A percentile compares a stretch with the other conserved stretches of the same genome.
Conservation (phyloP, 2,329 filamentous ascomycete genomes). For the Balansia obtecta region DNA sequence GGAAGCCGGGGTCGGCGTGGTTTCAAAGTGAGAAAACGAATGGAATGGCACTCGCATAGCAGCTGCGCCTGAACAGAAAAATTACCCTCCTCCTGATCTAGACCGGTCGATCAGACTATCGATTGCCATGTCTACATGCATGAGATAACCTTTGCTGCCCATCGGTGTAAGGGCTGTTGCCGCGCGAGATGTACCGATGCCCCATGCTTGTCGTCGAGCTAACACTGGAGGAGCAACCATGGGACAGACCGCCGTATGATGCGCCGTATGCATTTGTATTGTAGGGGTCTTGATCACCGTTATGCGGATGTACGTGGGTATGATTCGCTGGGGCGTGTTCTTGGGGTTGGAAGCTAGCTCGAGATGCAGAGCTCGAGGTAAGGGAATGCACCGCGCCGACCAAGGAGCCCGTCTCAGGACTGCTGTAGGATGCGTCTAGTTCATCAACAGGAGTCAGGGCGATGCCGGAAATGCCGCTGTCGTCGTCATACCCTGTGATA, state of each 20-base stretch:
- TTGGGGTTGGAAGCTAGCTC: slow-evolving; percentile 2
- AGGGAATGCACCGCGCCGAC: slow-evolving; percentile 24
- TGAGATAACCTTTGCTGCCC: slow-evolving; percentile 37
- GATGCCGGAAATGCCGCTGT: slow-evolving; percentile 56
- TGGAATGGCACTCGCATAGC: not conserved
- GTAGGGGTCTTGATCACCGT: slow-evolving; percentile 6
- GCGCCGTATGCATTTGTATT: slow-evolving; percentile 14
- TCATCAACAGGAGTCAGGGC: slow-evolving; percentile 47
- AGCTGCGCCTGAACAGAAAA: not conserved
- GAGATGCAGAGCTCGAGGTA: slow-evolving; percentile 22
- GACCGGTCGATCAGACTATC: slow-evolving; percentile 44
- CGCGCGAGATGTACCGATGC: slow-evolving; percentile 20
- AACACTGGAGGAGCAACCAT: slow-evolving; percentile 42
- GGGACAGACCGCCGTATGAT: slow-evolving; percentile 18
- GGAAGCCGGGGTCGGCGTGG: no score
- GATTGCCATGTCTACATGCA: slow-evolving; percentile 49
- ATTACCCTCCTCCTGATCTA: slow-evolving; percentile 14
- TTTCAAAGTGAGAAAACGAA: not conserved
- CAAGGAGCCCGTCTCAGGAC: slow-evolving; percentile 36
- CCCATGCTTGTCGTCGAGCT: slow-evolving; percentile 31
- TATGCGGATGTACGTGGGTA: slow-evolving; percentile 5
- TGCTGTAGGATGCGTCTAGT: slow-evolving; percentile 44
- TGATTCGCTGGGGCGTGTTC: not conserved
- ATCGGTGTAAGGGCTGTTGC: slow-evolving; percentile 33
- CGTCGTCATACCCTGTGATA: slow-evolving; percentile 47